Conservation (phyloP, 208 protist species). For the Leishmania braziliensis region DNA sequence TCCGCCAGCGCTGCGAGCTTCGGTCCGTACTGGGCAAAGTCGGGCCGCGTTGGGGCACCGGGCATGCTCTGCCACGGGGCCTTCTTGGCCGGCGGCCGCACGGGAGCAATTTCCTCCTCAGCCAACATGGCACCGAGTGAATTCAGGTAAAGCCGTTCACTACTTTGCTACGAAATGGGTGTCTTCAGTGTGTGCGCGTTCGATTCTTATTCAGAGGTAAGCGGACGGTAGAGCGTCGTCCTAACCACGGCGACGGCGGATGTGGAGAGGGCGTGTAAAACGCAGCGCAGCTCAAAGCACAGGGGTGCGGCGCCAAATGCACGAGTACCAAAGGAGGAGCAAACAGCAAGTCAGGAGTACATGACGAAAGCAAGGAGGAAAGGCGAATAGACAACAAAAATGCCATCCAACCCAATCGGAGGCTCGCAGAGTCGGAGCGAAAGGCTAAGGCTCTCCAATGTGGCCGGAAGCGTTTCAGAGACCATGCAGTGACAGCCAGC, state of each 20-base stretch:
- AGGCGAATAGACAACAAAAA: background rate
- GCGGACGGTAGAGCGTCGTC: too few species aligned
- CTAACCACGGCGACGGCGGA: background rate
- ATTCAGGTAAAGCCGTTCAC: background rate
- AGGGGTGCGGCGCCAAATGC: background rate
- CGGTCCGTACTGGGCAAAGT: conserved; percentile 41
- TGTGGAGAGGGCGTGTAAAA: background rate
- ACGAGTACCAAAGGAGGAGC: background rate
- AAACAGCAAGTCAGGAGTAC: background rate
- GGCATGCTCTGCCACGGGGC: conserved; percentile 66
- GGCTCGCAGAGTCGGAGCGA: background rate
- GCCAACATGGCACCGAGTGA: conserved; percentile 9
- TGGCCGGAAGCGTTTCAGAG: background rate
- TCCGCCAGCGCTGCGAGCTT: conserved; percentile 46
- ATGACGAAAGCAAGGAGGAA: background rate
- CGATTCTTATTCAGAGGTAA: background rate
- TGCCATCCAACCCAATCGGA: background rate
- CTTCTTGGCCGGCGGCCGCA: background rate
- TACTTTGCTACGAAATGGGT: too few species aligned
- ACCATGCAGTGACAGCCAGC: background rate
- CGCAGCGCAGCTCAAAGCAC: background rate
- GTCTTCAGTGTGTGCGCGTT: background rate
- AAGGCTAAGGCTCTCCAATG: background rate
- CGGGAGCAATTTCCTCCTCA: conserved; percentile 4
- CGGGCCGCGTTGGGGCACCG: conserved; percentile 55